Base-by-base conservation (phyloP, 371 early-diverging fungal genomes). In the Cladochytrium tenue region DNA sequence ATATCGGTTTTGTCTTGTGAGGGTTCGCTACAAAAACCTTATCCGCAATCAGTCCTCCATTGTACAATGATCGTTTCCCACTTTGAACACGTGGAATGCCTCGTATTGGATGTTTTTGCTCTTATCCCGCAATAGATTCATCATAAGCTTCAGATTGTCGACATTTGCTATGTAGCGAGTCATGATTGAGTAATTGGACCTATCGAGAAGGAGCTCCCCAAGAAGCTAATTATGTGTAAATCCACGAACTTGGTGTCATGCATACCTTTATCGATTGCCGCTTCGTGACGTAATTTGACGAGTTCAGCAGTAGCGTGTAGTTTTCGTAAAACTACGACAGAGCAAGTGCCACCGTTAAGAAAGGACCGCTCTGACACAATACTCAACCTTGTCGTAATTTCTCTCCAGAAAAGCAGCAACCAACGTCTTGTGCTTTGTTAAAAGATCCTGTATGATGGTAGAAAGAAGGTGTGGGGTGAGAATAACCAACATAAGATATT, bases 31-130 rank as follows among this genome's bases (percentile, higher is more conserved):
- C 96, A 85, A 98, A 98, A 35, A 96, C 93, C 93, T 93, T 66
- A 43, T 10, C 43, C 10, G 10, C 10, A 13, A 10, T 10, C n/a
- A 43, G 7, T 43, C 43, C 7, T 43, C 20, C 43, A 7, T 13
- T 7, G 43, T 13, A 20, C 43, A 43, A 43, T 43, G 43, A 13
- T 43, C 20, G 43, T 43, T 43, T 43, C 36, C 3, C 56, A 87
- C 93, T 86, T 98, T 98, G 84, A 97, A 98, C 30, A 97, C 96
- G 80, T 98, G 98, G 83, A 98, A 98, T 0, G 98, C 97, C 82
- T 98, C 98, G 73, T 95, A 97, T 77, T 97, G 98, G 68, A 98
- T 98, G 75, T 95, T 97, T 71, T 92, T 88, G 76, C 94, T 93
- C 70, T 87, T 90, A 77, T 97, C 96, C 62, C 94, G 87, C 63